These are phyloP conservation scores for Aquilaria malaccensis DNA, from an alignment of 345 rosid genomes.

Conservation along the genomic window DNA sequence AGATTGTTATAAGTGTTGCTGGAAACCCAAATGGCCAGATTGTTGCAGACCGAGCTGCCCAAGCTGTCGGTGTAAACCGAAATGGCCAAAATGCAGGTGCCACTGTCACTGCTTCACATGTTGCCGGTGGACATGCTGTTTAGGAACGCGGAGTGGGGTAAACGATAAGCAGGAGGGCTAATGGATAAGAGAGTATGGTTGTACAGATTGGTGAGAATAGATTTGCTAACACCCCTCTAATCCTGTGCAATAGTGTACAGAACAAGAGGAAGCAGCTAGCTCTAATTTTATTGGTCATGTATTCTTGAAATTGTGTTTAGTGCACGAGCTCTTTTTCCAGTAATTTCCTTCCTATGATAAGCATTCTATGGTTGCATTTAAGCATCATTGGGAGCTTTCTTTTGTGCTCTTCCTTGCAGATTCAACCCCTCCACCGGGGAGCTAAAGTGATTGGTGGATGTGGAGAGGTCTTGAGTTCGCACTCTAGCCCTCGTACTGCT, in stretches of 20 bases:
- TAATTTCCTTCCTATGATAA: not conserved
- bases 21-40: conserved; percentile 22
- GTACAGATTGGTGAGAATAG: conserved; percentile 29
- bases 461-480: too few relatives aligned
- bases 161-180: conserved; percentile 28
- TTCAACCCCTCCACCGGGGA: too few relatives aligned
- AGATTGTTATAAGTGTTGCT: conserved; percentile 31
- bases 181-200: conserved; percentile 14
- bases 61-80: conserved; percentile 33
- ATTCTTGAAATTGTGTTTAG: conserved; percentile 13
- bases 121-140: conserved; percentile 38
- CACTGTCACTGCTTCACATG: conserved; percentile 22
- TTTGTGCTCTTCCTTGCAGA: too few relatives aligned
- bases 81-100: conserved; percentile 29
- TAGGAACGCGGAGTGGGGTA: conserved; percentile 11
- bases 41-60: conserved; percentile 37
- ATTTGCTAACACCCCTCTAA: conserved; percentile 21
- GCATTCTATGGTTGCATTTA: too few relatives aligned
- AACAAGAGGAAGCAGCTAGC: conserved; percentile 17
- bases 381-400: too few relatives aligned
- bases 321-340: conserved; percentile 5
- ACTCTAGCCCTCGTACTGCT: too few relatives aligned
- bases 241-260: conserved; percentile 24
- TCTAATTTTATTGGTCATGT: not conserved
- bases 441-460: too few relatives aligned